A percentile compares a stretch with the other conserved stretches of the same genome.
Conservation (phyloP, 441 rosid species). For the Viola pubescens region DNA sequence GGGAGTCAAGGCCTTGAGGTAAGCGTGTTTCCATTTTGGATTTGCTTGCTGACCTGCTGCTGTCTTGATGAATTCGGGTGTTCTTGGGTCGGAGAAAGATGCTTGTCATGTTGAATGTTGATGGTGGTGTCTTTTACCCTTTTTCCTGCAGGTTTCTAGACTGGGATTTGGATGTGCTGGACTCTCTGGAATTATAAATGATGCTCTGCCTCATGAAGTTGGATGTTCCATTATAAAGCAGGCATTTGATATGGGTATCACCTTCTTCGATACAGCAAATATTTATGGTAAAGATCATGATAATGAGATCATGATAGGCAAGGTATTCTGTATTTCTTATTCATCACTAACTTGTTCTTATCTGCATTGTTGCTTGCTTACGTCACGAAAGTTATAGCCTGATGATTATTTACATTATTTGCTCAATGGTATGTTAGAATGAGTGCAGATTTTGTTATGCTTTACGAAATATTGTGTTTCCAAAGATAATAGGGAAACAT, state of each 20-base stretch:
- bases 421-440: too few relatives aligned
- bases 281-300: conserved; percentile 30
- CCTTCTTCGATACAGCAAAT: conserved; percentile 46
- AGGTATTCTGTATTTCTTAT: conserved; percentile 15
- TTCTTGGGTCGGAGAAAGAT: background rate
- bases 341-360: too few relatives aligned
- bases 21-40: background rate
- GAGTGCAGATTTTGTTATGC: too few relatives aligned
- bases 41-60: too few relatives aligned
- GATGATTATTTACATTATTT: too few relatives aligned
- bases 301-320: conserved; percentile 42
- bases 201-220: conserved; percentile 43
- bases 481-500: background rate
- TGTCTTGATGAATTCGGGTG: background rate
- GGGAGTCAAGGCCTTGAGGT: conserved; percentile 44
- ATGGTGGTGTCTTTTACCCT: too few relatives aligned
- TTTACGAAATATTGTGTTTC: too few relatives aligned
- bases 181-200: conserved; percentile 33
- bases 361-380: too few relatives aligned
- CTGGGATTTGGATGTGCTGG: conserved; percentile 45
- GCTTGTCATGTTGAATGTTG: background rate
- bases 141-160: conserved; percentile 32
- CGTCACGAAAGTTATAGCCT: too few relatives aligned
- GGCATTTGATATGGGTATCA: conserved; percentile 30
- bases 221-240: conserved; percentile 33